Evolutionary conservation across 2,329 filamentous ascomycete genomes (phyloP), one percentile per base, ranked within the genome.

Genomic region (Colletotrichum liaoningense): DNA sequence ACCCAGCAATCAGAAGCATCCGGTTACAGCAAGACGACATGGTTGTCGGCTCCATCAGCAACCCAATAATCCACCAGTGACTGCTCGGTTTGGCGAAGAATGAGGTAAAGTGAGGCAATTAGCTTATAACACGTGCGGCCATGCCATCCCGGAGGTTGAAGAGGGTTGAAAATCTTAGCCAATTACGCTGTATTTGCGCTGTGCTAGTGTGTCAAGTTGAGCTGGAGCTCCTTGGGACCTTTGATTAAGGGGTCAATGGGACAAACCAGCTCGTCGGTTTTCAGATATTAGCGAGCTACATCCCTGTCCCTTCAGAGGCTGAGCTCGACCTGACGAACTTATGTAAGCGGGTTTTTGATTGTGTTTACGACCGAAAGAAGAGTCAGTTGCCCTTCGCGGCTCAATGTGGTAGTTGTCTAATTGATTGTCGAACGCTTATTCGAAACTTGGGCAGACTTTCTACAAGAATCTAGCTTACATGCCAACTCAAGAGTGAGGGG

Each of bases 171-270:
- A 55, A 66, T n/a, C 28, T 42, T 46, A 26, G 62, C 24, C 63
- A 67, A 67, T 62, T 42, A 56, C 35, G 58, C 42, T 9, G 11
- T 62, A 16, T 30, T 33, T 49, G 42, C 60, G 16, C 5, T 22
- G 5, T 5, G 67, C 63, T 57, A 52, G n/a, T 68, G 69, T 72
- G 49, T 62, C 69, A 72, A 46, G 42, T 72, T 63, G 33, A 72
- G 56, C 4, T 62, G 22, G 28, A 35, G 28, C 8, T 46, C 64
- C 56, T 63, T 60, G 46, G 33, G n/a, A 12, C 6, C 5, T 67
- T 63, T 68, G 19, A 72, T 72, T 72, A 63, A 67, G 69, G 69
- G 69, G 64, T 38, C 30, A n/a, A 64, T 58, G 54, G 38, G 63
- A 71, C 54, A 26, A 67, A 56, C 68, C 54, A 46, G 33, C 24